These are phyloP conservation scores for Lactifluus volemus DNA, from an alignment of 768 basidiomycete genomes.

Conservation along the genomic window DNA sequence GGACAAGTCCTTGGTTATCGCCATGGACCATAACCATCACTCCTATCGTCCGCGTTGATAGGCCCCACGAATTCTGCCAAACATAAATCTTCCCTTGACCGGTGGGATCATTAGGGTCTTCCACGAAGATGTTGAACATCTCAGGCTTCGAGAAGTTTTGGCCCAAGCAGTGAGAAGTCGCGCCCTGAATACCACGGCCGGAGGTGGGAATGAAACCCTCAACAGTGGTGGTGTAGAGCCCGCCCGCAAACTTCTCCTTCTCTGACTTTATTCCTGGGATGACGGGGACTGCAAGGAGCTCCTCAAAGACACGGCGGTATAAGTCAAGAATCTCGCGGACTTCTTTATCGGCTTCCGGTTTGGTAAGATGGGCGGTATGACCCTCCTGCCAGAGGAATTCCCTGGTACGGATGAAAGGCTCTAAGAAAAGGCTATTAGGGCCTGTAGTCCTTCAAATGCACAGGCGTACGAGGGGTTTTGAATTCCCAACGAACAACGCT, in stretches of 20 bases:
- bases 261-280: constrained; percentile 96
- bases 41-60: constrained; percentile 92
- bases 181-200: constrained; percentile 95
- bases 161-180: constrained; percentile 95
- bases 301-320: constrained; percentile 92
- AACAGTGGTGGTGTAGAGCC: constrained; percentile 94
- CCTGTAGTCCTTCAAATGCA: neutral
- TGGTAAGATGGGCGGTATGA: constrained; percentile 89
- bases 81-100: constrained; percentile 68
- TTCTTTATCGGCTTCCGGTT: constrained; percentile 84
- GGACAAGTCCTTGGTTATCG: constrained; percentile 93
- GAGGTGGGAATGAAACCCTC: constrained; percentile 98
- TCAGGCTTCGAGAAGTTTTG: constrained; percentile 95
- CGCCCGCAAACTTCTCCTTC: constrained; percentile 99
- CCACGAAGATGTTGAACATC: constrained; percentile 98
- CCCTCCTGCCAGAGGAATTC: constrained; percentile 99
- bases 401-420: constrained; percentile 97
- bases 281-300: constrained; percentile 95
- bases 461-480: constrained; percentile 83
- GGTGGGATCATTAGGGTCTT: constrained; percentile 75
- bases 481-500: constrained; percentile 99
- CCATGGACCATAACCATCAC: constrained; percentile 99
- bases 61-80: constrained; percentile 99
- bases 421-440: constrained; percentile 29
- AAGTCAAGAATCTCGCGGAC: constrained; percentile 92